Conservation (phyloP, 257 asterid species). For the Osmanthus fragrans region DNA sequence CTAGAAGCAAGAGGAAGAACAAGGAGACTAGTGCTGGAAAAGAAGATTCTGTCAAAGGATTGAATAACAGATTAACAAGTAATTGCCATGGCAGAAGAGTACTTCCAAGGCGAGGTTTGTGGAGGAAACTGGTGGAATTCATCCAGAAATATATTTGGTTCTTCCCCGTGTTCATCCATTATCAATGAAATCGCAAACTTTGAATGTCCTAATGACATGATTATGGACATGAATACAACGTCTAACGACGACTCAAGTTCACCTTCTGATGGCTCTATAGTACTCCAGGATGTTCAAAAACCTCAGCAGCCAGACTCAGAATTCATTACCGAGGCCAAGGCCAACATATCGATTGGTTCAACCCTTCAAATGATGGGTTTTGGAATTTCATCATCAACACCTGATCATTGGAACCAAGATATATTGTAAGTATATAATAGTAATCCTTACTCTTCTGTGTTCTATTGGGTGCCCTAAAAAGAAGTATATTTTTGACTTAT, state of each 20-base stretch:
- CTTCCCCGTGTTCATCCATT: conserved; percentile 59
- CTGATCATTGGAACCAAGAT: conserved; percentile 52
- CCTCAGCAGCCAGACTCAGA: conserved; percentile 19
- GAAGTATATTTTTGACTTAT: conserved; percentile 25
- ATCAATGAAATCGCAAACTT: conserved; percentile 35
- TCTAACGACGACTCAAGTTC: conserved; percentile 44
- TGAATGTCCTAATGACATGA: conserved; percentile 41
- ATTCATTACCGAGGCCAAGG: not conserved
- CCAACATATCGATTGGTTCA: conserved; percentile 13
- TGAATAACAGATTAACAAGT: not conserved
- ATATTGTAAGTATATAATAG: conserved; percentile 45
- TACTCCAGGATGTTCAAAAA: conserved; percentile 28
- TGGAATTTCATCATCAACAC: conserved; percentile 21
- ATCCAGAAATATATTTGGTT: conserved; percentile 46
- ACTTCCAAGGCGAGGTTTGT: conserved; percentile 57
- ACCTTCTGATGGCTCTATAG: conserved; percentile 42
- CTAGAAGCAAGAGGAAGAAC: not conserved
- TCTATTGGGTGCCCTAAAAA: no score
- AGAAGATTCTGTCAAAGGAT: not conserved
- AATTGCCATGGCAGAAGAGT: conserved; percentile 63
- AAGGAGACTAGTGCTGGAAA: not conserved
- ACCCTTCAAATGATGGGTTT: conserved; percentile 25
- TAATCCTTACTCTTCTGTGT: not conserved
- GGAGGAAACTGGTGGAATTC: conserved; percentile 79
- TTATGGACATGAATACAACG: conserved; percentile 36